Evolutionary conservation across 176 grass and related monocot species (phyloP).

Genomic region (Olyra latifolia): DNA sequence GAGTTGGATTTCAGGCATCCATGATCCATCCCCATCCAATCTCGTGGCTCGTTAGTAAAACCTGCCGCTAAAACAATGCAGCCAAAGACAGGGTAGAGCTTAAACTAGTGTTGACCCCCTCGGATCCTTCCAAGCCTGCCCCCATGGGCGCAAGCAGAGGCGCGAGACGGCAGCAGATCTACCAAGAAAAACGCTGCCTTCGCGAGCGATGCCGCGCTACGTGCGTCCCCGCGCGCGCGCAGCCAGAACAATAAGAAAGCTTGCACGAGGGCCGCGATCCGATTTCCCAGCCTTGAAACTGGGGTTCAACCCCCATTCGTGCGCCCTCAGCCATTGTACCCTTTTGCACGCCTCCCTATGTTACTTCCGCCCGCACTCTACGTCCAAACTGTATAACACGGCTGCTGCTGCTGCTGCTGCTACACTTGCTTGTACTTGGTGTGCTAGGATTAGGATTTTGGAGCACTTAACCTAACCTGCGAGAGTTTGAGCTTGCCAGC

Average conservation of each 20-base stretch:
- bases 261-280: conserved; percentile 64
- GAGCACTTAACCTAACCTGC: conserved; percentile 29
- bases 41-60: no score
- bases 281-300: conserved; percentile 92
- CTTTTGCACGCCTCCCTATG: conserved; percentile 57
- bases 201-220: neutral
- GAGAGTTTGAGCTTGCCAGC: neutral
- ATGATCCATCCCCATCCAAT: no score
- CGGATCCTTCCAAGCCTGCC: conserved; percentile 51
- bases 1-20: no score
- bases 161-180: conserved; percentile 25
- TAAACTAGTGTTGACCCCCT: conserved; percentile 31
- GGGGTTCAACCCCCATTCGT: conserved; percentile 96
- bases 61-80: no score
- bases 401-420: neutral
- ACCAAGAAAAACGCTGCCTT: conserved; percentile 14
- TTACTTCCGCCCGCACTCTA: conserved; percentile 48
- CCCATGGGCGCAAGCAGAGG: conserved; percentile 25
- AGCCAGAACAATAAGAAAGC: conserved; percentile 22
- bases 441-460: neutral
- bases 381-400: neutral
- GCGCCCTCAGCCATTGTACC: conserved; percentile 67
- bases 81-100: no score
- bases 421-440: neutral
- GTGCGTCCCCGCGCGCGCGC: conserved; percentile 3